Conservation (phyloP, 78 protist genomes). For the Bodo saltans region DNA sequence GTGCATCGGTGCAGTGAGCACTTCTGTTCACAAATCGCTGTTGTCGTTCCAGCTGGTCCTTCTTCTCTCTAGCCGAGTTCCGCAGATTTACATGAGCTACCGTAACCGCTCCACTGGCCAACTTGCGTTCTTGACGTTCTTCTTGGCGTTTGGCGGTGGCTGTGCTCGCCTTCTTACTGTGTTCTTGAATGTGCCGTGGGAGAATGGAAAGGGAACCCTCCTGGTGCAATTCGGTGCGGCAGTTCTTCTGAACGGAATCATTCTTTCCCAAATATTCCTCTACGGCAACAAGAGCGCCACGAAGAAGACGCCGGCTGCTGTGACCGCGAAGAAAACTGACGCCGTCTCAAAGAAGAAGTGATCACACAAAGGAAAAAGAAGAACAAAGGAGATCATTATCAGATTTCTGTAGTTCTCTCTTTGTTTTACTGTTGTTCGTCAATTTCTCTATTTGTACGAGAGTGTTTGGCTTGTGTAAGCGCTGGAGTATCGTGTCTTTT, state of each 20-base stretch:
- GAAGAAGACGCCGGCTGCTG: no score
- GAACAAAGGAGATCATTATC: no score
- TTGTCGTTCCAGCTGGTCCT: slow-evolving; percentile 16
- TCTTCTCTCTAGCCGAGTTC: slow-evolving; percentile 32
- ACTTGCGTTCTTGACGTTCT: slow-evolving; percentile 57
- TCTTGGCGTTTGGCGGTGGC: slow-evolving; percentile 63
- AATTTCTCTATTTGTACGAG: no score
- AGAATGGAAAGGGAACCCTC: slow-evolving; percentile 37
- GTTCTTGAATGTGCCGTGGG: slow-evolving; percentile 45
- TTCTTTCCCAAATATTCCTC: slow-evolving; percentile 47
- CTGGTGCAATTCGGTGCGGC: slow-evolving; percentile 35
- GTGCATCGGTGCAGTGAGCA: not conserved
- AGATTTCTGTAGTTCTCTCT: no score
- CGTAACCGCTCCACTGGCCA: slow-evolving; percentile 54
- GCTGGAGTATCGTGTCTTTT: no score
- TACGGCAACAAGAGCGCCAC: no score
- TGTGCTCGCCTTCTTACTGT: slow-evolving; percentile 78
- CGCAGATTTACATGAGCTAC: slow-evolving; percentile 52
- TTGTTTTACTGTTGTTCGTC: no score
- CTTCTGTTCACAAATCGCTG: not conserved
- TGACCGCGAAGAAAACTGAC: no score
- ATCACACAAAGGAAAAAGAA: no score
- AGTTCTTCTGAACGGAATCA: slow-evolving; percentile 34
- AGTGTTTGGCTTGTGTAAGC: no score
- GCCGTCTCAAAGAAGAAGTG: no score